A percentile compares a stretch with the other conserved stretches of the same genome.
Evolutionary conservation across 192 early-diverging fungal genomes (phyloP).

Genomic region (Mortierella hygrophila): DNA sequence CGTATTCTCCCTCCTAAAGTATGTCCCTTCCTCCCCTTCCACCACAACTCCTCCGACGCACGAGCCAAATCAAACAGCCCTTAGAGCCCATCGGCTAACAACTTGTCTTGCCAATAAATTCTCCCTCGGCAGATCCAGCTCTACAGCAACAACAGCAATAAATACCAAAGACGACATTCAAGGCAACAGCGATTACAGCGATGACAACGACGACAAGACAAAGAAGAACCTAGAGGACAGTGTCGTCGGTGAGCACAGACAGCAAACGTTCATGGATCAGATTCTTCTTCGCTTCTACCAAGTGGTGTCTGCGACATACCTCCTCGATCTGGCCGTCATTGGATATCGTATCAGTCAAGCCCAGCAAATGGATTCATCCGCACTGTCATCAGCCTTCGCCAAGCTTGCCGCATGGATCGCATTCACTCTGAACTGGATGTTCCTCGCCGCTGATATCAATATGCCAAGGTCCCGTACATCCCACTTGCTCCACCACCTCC

Average conservation of each 20-base stretch:
- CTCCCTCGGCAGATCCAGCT: no score
- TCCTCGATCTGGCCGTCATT: slow-evolving; percentile 9
- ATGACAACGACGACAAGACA: no score
- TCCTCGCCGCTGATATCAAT: neutral
- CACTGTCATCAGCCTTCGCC: neutral
- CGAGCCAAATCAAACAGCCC: neutral
- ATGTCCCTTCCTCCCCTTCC: neutral
- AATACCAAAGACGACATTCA: neutral
- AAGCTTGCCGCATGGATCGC: neutral
- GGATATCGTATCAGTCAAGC: neutral
- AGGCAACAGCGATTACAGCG: neutral
- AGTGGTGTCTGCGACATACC: neutral
- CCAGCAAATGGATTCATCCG: neutral
- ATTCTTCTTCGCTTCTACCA: slow-evolving; percentile 8
- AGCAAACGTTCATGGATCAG: neutral
- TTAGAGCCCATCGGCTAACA: neutral
- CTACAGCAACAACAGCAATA: neutral
- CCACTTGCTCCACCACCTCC: neutral
- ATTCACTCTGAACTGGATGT: slow-evolving; percentile 9
- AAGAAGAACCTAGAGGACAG: neutral
- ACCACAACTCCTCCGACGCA: neutral
- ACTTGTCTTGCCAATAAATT: neutral
- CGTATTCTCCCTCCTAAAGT: neutral
- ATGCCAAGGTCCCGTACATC: neutral
- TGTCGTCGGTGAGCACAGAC: neutral